phyloP scores from a whole-genome alignment of 2,329 filamentous ascomycete genomes.

The Ophiostoma populinum region DNA sequence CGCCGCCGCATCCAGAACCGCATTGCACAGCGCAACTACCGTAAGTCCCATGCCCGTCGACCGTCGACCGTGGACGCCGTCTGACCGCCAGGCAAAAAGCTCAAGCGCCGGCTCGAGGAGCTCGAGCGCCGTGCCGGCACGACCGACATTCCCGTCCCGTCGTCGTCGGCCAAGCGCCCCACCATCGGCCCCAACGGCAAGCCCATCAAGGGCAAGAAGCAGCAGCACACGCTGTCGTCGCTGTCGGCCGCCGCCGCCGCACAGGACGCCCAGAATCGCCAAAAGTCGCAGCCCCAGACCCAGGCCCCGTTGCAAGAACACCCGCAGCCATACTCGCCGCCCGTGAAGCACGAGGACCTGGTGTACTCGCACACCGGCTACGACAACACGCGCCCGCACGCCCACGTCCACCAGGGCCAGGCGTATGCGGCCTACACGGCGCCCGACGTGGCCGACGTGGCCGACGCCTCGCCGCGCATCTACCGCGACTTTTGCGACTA shows the following conservation, averaged over 20 bases:
- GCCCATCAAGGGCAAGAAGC: conserved; percentile 2
- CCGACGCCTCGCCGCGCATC: neutral
- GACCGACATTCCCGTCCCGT: conserved; percentile 16
- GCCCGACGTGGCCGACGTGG: conserved; percentile 24
- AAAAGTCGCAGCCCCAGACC: conserved; percentile 13
- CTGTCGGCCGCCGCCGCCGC: conserved; percentile 9
- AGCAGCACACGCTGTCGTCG: conserved; percentile 10
- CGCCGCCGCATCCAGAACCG: conserved; percentile 89
- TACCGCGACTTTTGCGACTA: neutral
- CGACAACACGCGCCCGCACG: conserved; percentile 19
- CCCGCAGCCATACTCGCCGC: conserved; percentile 22
- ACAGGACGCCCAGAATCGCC: conserved; percentile 13
- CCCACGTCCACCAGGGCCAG: conserved; percentile 29
- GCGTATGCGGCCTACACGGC: conserved; percentile 50
- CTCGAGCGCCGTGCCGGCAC: conserved; percentile 58
- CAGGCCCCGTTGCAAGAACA: conserved; percentile 8
- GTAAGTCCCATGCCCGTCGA: conserved; percentile 35
- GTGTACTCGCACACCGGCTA: conserved; percentile 30
- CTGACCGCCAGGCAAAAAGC: conserved; percentile 64
- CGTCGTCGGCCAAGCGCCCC: neutral
- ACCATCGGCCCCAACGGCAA: conserved; percentile 1
- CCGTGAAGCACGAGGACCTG: conserved; percentile 51
- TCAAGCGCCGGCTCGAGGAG: conserved; percentile 76
- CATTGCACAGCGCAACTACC: conserved; percentile 94
- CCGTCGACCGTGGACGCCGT: too few relatives aligned